phyloP scores from a whole-genome alignment of 78 protist species.

The Trichosphaerium sp. region DNA sequence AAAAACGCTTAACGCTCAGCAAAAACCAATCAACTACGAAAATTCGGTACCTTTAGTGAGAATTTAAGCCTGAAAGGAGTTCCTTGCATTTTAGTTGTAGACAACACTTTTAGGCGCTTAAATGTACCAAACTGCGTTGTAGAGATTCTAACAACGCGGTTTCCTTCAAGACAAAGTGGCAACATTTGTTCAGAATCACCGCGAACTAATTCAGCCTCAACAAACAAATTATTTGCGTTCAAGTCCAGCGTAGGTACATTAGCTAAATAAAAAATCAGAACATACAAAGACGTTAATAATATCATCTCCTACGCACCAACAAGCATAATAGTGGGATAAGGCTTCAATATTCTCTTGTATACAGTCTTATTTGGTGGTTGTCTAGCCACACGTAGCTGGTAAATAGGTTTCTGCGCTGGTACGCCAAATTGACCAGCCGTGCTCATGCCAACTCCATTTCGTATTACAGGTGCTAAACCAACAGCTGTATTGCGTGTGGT shows the following conservation, averaged over 20 bases:
- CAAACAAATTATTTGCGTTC: slow-evolving; percentile 33
- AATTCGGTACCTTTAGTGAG: too few species aligned
- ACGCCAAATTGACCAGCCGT: too few species aligned
- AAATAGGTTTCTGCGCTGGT: too few species aligned
- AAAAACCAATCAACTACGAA: too few species aligned
- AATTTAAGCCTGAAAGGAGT: slow-evolving; percentile 46
- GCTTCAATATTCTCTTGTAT: slow-evolving; percentile 53
- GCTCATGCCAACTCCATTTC: too few species aligned
- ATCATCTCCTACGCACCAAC: slow-evolving; percentile 30
- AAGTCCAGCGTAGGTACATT: too few species aligned
- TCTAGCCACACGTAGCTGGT: slow-evolving; percentile 39
- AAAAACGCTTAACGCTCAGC: too few species aligned
- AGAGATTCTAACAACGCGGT: slow-evolving; percentile 21
- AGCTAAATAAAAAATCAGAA: too few species aligned
- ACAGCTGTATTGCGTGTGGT: too few species aligned
- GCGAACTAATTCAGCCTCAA: slow-evolving; percentile 42
- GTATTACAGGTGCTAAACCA: too few species aligned
- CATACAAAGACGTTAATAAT: too few species aligned
- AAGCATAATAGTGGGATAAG: slow-evolving; percentile 54
- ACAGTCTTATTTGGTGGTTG: slow-evolving; percentile 58
- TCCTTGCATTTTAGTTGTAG: slow-evolving; percentile 48
- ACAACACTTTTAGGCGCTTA: slow-evolving; percentile 39
- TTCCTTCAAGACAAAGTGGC: slow-evolving; percentile 37
- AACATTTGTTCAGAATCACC: slow-evolving; percentile 28
- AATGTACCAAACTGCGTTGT: slow-evolving; percentile 46